These are phyloP conservation scores for Apiospora saccharicola DNA, from an alignment of 2,329 filamentous ascomycete genomes.

Conservation along the genomic window DNA sequence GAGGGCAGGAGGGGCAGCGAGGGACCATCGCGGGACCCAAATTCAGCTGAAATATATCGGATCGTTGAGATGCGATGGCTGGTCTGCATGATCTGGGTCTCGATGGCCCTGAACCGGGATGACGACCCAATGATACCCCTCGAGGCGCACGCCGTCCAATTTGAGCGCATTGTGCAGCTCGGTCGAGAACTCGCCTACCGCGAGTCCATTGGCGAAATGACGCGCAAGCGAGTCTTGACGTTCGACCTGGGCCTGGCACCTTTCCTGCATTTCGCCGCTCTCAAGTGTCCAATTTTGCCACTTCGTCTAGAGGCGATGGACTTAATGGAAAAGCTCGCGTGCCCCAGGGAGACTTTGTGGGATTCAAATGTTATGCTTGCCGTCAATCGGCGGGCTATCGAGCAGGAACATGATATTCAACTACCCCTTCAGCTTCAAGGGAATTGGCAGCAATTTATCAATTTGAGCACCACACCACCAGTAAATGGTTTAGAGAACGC, in stretches of 20 bases:
- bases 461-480: neutral
- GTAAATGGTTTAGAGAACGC: neutral
- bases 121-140: conserved; percentile 27
- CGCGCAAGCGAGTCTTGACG: conserved; percentile 25
- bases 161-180: conserved; percentile 30
- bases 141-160: conserved; percentile 24
- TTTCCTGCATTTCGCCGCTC: conserved; percentile 32
- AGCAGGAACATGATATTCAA: conserved; percentile 31
- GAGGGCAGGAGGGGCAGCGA: neutral
- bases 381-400: conserved; percentile 27
- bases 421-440: neutral
- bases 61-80: conserved; percentile 32
- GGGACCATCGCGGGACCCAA: neutral
- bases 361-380: conserved; percentile 28
- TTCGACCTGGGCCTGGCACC: conserved; percentile 32
- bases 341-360: conserved; percentile 30
- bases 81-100: conserved; percentile 32
- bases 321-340: conserved; percentile 25
- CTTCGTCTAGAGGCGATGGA: conserved; percentile 29
- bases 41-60: conserved; percentile 7
- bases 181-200: conserved; percentile 24
- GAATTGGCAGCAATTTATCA: neutral
- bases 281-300: conserved; percentile 32
- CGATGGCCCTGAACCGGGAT: conserved; percentile 26
- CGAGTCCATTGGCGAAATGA: neutral